Percentiles rank a stretch among this genome's conserved stretches.
These are phyloP conservation scores for Sicyos edulis DNA, from an alignment of 306 rosid species.

Conservation along the genomic window DNA sequence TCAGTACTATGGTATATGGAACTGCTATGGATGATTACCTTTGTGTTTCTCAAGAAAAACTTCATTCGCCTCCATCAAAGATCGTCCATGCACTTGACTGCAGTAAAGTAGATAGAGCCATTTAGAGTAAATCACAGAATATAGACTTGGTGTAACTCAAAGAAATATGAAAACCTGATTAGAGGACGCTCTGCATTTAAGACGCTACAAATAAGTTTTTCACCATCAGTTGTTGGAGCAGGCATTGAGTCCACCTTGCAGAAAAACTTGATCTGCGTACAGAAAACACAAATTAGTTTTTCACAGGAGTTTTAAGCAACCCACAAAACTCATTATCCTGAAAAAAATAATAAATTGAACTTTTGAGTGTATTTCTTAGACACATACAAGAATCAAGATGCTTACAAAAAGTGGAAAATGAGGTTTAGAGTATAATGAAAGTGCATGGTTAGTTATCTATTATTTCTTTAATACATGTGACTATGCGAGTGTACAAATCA, in stretches of 20 bases:
- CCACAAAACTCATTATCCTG: background rate
- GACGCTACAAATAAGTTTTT: slow-evolving; percentile 82
- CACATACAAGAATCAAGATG: background rate
- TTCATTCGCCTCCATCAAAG: slow-evolving; percentile 67
- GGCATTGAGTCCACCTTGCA: slow-evolving; percentile 62
- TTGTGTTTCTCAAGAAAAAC: slow-evolving; percentile 68
- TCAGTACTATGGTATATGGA: background rate
- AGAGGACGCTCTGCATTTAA: slow-evolving; percentile 79
- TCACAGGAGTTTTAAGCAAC: background rate
- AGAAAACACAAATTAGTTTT: background rate
- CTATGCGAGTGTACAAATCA: too few relatives aligned
- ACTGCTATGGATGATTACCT: slow-evolving; percentile 39
- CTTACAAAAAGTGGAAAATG: background rate
- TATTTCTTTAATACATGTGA: background rate
- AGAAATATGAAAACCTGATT: slow-evolving; percentile 53
- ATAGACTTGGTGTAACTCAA: background rate
- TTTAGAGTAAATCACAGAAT: background rate
- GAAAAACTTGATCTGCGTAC: slow-evolving; percentile 77
- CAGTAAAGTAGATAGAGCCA: slow-evolving; percentile 26
- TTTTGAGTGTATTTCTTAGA: background rate
- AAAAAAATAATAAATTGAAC: too few relatives aligned
- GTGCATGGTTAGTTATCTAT: background rate
- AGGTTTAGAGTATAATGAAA: background rate
- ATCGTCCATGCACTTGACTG: slow-evolving; percentile 73
- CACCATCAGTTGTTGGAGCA: slow-evolving; percentile 59